A percentile compares a stretch with the other conserved stretches of the same genome.
Conservation (phyloP, 176 grass and related monocot species). For the Phoenix roebelenii region DNA sequence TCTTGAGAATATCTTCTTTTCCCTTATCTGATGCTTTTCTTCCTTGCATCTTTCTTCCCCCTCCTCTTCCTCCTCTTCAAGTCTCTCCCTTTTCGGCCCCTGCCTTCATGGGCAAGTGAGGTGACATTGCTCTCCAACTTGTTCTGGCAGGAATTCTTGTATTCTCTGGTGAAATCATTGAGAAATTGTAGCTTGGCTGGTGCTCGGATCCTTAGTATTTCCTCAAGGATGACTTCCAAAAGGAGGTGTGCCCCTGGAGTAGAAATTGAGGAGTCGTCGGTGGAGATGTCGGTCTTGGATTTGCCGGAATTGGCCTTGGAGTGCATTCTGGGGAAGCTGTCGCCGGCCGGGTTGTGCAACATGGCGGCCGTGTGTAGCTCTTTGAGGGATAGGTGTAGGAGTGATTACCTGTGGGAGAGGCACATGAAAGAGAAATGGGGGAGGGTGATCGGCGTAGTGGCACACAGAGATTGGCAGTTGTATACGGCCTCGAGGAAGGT, state of each 20-base stretch:
- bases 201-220: constrained; percentile 14
- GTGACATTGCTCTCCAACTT: constrained; percentile 54
- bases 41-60: constrained; percentile 47
- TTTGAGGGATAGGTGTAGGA: constrained; percentile 45
- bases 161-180: constrained; percentile 25
- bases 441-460: constrained; percentile 46
- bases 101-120: constrained; percentile 51
- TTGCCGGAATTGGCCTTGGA: constrained; percentile 82
- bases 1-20: not conserved
- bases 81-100: constrained; percentile 11
- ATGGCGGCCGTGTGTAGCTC: constrained; percentile 62
- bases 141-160: constrained; percentile 37
- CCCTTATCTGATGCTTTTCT: constrained; percentile 55
- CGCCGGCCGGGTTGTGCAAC: constrained; percentile 48
- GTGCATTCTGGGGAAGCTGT: constrained; percentile 66
- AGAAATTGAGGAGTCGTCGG: constrained; percentile 23
- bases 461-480: constrained; percentile 41
- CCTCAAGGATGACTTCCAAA: constrained; percentile 39
- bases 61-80: constrained; percentile 54
- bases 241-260: constrained; percentile 31
- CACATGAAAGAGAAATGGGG: constrained; percentile 85
- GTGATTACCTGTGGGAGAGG: constrained; percentile 78
- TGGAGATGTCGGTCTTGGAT: constrained; percentile 48
- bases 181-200: constrained; percentile 23
- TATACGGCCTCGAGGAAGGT: constrained; percentile 40